These are phyloP conservation scores for Lolium perenne DNA, from an alignment of 176 grass and related monocot genomes.

Conservation along the genomic window DNA sequence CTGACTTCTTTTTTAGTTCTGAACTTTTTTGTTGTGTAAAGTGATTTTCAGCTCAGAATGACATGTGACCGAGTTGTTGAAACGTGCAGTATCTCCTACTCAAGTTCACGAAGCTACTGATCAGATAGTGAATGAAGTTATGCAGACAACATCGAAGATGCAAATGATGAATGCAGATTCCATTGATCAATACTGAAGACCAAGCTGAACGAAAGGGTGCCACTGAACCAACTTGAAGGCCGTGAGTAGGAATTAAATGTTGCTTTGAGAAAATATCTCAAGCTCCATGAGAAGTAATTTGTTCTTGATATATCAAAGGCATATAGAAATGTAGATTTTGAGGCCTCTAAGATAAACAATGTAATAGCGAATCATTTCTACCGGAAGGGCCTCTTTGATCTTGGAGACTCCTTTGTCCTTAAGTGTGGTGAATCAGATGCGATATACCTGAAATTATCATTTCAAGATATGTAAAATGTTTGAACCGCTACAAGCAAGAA, in stretches of 20 bases:
- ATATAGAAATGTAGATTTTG: slow-evolving; percentile 81
- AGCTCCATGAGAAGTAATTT: slow-evolving; percentile 78
- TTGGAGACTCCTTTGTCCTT: slow-evolving; percentile 66
- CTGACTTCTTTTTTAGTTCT: too few species aligned
- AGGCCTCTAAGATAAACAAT: slow-evolving; percentile 62
- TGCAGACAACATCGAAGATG: slow-evolving; percentile 56
- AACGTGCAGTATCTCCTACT: slow-evolving; percentile 59
- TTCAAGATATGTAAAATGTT: slow-evolving; percentile 88
- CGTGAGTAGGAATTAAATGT: slow-evolving; percentile 77
- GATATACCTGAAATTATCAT: slow-evolving; percentile 61
- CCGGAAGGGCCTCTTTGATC: slow-evolving; percentile 77
- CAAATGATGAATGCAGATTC: slow-evolving; percentile 61
- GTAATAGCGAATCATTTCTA: slow-evolving; percentile 85
- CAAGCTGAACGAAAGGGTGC: slow-evolving; percentile 57
- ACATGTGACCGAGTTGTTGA: slow-evolving; percentile 71
- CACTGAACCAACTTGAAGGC: slow-evolving; percentile 65
- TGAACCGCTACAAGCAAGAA: slow-evolving; percentile 68
- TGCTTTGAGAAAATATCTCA: slow-evolving; percentile 73
- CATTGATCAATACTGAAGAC: slow-evolving; percentile 51
- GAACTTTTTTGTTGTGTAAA: too few species aligned
- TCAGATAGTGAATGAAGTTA: slow-evolving; percentile 67
- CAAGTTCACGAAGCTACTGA: slow-evolving; percentile 64
- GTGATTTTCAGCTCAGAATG: too few species aligned
- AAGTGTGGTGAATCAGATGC: slow-evolving; percentile 59
- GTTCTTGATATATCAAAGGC: slow-evolving; percentile 83